Conservation (phyloP, 176 grass and related monocot species). For the Zea luxurians region DNA sequence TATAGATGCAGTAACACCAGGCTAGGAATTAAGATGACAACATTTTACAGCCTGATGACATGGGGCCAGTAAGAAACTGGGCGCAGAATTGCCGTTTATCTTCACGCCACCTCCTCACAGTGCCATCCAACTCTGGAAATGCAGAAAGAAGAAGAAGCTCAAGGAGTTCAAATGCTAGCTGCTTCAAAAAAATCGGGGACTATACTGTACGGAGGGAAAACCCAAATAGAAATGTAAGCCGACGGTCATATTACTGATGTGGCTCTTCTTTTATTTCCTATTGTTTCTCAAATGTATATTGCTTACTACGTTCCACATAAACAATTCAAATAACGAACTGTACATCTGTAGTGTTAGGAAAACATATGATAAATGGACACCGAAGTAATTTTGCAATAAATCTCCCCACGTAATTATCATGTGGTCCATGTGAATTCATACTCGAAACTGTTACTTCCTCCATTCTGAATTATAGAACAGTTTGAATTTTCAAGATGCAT, state of each 20-base stretch:
- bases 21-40: too few relatives aligned
- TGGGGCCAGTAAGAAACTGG: background rate
- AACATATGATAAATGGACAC: background rate
- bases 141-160: conserved; percentile 70
- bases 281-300: background rate
- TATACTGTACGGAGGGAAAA: conserved; percentile 36
- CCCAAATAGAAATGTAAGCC: conserved; percentile 28
- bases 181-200: conserved; percentile 91
- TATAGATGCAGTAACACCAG: too few relatives aligned
- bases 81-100: conserved; percentile 42
- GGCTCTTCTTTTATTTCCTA: background rate
- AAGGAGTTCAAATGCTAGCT: conserved; percentile 80
- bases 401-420: background rate
- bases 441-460: background rate
- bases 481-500: too few relatives aligned
- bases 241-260: background rate
- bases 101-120: conserved; percentile 70
- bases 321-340: background rate
- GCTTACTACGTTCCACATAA: background rate
- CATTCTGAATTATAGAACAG: too few relatives aligned
- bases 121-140: conserved; percentile 82
- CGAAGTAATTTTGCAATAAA: background rate
- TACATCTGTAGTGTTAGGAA: background rate
- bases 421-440: background rate
- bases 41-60: too few relatives aligned